Percentiles rank a stretch among this genome's conserved stretches.
Conservation (phyloP, 768 basidiomycete species). For the Kwoniella heveanensis region DNA sequence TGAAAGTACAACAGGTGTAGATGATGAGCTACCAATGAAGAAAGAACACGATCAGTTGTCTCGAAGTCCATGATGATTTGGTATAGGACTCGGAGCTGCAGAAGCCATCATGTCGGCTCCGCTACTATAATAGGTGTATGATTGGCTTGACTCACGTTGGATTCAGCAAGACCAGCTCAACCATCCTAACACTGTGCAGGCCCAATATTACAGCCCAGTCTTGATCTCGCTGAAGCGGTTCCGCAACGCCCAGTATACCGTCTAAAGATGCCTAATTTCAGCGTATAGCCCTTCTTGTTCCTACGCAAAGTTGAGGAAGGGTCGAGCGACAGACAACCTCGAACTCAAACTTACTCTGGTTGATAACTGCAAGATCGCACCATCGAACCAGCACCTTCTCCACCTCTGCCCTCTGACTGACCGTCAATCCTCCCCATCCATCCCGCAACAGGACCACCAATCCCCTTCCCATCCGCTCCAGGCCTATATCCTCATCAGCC, state of each 20-base stretch:
- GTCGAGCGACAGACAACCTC: too few species aligned
- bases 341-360: neutral
- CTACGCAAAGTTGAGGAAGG: too few species aligned
- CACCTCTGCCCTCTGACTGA: conserved; percentile 8
- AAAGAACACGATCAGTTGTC: too few species aligned
- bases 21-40: conserved; percentile 11
- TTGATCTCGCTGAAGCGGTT: conserved; percentile 1
- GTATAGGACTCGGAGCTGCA: too few species aligned
- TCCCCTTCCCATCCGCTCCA: conserved; percentile 17
- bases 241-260: conserved; percentile 1
- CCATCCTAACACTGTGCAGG: conserved; percentile 11
- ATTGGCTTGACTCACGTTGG: conserved; percentile 16
- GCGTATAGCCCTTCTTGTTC: too few species aligned
- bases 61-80: neutral
- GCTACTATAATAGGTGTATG: too few species aligned
- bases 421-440: conserved; percentile 12
- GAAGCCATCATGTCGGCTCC: too few species aligned
- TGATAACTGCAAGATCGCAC: conserved; percentile 12
- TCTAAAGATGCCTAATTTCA: neutral
- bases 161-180: conserved; percentile 22
- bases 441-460: conserved; percentile 28
- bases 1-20: conserved; percentile 18
- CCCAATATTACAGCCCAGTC: conserved; percentile 12
- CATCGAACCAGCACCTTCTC: conserved; percentile 19
- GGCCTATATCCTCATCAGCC: conserved; percentile 14